Base-by-base conservation (phyloP, 257 asterid species). In the Misopates orontium region DNA sequence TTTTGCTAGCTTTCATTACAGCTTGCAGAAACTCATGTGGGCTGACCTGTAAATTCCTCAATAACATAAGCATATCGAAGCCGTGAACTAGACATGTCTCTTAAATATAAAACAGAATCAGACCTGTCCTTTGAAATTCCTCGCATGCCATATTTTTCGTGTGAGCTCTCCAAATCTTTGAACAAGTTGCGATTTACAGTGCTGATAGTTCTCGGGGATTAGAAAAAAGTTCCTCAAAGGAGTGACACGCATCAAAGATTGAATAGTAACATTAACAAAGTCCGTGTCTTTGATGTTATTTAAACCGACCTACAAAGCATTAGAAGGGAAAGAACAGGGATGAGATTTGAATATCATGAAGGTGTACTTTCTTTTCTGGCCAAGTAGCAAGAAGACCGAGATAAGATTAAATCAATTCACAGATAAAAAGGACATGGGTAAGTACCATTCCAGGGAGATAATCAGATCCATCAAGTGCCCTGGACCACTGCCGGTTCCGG, bases 381-480 rank as follows among this genome's bases (percentile, higher is more conserved):
- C 4, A 5, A 60, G 31, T 32, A 57, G 21, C 60, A 60, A 51
- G n/a, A 52, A 60, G 45, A 31, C 8, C 20, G 21, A 36, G 50
- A 31, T 15, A 10, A 24, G 32, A 49, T 71, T 36, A 60, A 21
- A 59, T 22, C 53, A 73, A 48, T 17, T 19, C 52, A 62, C 16
- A 68, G 50, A 32, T n/a, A 49, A 20, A 67, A 69, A 36, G 10
- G 20, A 58, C 21, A 45, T 56, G 73, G 54, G 14, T 21, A 63
- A 56, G 47, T 80, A 94, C 99, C 93, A 91, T 94, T 80, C 99
- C 99, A 56, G 96, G 99, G 71, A 94, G 97, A 84, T 94, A 94
- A 82, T 94, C 96, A 61, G 99, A 90, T 44, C 96, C 99, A 83
- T 94, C 99, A 58, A 90, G 97, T 48, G 99, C 90, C 82, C 99